Evolutionary conservation across 192 early-diverging fungal species (phyloP).

Genomic region (Phlyctochytrium planicorne): DNA sequence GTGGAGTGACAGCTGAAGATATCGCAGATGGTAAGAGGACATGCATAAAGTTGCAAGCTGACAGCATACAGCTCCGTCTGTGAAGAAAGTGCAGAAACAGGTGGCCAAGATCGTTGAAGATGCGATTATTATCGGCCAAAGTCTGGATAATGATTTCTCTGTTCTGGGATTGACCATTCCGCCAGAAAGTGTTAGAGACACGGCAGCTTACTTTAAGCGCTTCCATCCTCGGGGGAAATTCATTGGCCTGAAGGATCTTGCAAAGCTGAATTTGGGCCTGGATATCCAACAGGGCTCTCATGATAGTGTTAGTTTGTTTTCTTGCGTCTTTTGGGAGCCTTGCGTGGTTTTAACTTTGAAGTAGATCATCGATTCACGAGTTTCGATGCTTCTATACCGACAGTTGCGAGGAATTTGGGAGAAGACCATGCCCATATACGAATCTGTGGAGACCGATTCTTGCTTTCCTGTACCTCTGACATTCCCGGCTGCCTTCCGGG

Average conservation of each 20-base stretch:
- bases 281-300: constrained; percentile 80
- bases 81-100: constrained; percentile 6
- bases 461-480: neutral
- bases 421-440: constrained; percentile 12
- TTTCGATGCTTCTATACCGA: constrained; percentile 80
- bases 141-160: constrained; percentile 77
- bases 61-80: constrained; percentile 16
- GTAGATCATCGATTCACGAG: constrained; percentile 69
- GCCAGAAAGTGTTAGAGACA: constrained; percentile 72
- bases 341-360: neutral
- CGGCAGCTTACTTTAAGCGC: constrained; percentile 62
- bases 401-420: constrained; percentile 82
- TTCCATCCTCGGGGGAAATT: constrained; percentile 64
- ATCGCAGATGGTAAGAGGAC: constrained; percentile 44
- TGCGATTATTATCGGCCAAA: constrained; percentile 80
- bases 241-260: constrained; percentile 72
- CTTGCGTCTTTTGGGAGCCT: neutral
- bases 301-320: constrained; percentile 55
- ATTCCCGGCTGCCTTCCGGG: neutral
- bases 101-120: constrained; percentile 60
- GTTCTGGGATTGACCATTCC: constrained; percentile 47
- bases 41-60: neutral
- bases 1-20: constrained; percentile 75
- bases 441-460: neutral
- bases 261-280: constrained; percentile 62